phyloP scores from a whole-genome alignment of 352 stramenopile genomes.

The Globisporangium alternatum region DNA sequence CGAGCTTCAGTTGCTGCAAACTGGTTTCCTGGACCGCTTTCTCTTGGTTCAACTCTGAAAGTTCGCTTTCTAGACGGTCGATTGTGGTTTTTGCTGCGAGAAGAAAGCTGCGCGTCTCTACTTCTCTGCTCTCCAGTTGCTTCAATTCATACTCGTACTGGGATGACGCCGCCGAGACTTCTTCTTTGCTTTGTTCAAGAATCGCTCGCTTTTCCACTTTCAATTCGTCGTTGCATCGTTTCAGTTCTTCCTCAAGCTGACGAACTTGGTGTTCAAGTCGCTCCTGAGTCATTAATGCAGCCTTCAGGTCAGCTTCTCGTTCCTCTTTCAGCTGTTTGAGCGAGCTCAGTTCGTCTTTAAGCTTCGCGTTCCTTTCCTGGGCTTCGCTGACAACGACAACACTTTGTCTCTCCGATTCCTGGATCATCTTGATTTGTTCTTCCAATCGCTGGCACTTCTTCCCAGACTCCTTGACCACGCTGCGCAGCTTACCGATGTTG shows the following conservation, averaged over 20 bases:
- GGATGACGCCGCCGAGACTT: slow-evolving; percentile 24
- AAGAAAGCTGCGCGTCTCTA: slow-evolving; percentile 15
- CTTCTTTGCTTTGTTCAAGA: slow-evolving; percentile 19
- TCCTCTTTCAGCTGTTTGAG: slow-evolving; percentile 24
- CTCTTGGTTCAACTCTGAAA: slow-evolving; percentile 25
- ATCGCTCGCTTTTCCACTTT: slow-evolving; percentile 20
- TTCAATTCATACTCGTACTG: slow-evolving; percentile 31
- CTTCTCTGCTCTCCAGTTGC: slow-evolving; percentile 25
- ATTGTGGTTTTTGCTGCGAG: slow-evolving; percentile 4
- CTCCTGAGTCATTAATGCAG: slow-evolving; percentile 27
- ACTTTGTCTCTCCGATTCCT: slow-evolving; percentile 20
- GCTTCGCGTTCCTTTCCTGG: slow-evolving; percentile 9
- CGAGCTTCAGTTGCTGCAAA: slow-evolving; percentile 25
- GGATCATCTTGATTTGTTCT: slow-evolving; percentile 23
- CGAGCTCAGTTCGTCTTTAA: slow-evolving; percentile 20
- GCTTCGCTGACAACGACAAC: slow-evolving; percentile 5
- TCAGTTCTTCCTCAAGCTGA: slow-evolving; percentile 31
- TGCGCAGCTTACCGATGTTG: slow-evolving; percentile 56
- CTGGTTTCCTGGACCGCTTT: background rate
- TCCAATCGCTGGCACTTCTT: slow-evolving; percentile 30
- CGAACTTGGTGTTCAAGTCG: slow-evolving; percentile 29
- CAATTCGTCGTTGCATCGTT: slow-evolving; percentile 25
- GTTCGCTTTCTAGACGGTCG: slow-evolving; percentile 21
- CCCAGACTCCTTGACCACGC: slow-evolving; percentile 44
- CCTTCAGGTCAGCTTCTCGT: slow-evolving; percentile 29